These are phyloP conservation scores for Neurospora crassa DNA, from an alignment of 2,329 filamentous ascomycete genomes.

Conservation along the genomic window DNA sequence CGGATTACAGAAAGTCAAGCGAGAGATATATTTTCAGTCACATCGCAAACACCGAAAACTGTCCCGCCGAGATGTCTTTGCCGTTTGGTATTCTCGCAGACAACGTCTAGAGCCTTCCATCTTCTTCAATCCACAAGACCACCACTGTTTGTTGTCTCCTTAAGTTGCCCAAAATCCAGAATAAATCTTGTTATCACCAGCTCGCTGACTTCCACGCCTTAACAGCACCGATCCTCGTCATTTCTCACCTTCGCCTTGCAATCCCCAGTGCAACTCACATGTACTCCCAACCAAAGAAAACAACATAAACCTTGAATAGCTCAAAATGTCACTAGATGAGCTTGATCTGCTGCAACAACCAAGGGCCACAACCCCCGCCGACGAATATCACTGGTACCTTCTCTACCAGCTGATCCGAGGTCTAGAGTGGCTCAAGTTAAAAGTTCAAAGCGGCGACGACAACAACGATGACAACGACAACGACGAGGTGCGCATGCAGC, in stretches of 20 bases:
- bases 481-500: neutral
- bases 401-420: neutral
- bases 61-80: neutral
- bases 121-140: neutral
- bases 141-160: neutral
- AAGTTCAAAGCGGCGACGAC: neutral
- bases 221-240: neutral
- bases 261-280: neutral
- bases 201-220: neutral
- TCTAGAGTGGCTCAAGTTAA: neutral
- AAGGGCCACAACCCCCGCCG: neutral
- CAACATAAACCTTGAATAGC: neutral
- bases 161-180: neutral
- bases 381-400: neutral
- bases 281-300: neutral
- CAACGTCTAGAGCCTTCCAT: neutral
- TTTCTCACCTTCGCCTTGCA: neutral
- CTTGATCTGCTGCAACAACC: neutral
- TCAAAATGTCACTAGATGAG: neutral
- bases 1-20: neutral
- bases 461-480: neutral
- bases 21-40: neutral
- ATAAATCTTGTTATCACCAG: neutral
- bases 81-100: neutral
- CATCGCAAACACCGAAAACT: neutral